Evolutionary conservation across 2,329 filamentous ascomycete genomes (phyloP), one percentile per base, ranked within the genome.

Genomic region (Ascocoryne sarcoides): DNA sequence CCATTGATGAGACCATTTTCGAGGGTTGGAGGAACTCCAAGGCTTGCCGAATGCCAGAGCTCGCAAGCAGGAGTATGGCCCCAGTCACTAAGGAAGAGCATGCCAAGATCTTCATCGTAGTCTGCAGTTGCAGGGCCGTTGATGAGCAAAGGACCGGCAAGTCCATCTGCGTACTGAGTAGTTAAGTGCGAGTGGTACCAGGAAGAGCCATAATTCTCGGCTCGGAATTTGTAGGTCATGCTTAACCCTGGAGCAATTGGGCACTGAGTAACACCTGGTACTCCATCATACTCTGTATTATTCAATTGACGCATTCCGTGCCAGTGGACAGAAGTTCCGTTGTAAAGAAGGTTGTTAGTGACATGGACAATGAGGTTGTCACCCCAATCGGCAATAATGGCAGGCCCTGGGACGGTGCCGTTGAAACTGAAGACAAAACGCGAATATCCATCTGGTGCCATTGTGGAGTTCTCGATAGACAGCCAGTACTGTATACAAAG

Each of bases 91-190:
- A 61, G 39, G 32, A 57, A 46, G 2, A 61, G 16, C 23, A 40
- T 28, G 20, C 59, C 58, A 14, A 57, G 40, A 40, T 62, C 59
- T 14, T 52, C 49, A 43, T 84, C 78, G 49, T 81, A 82, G 55
- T 78, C 66, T 59, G 7, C 70, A 66, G 3, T 75, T 63, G 53
- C 48, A 1, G 77, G 78, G 0, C 77, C 77, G 37, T 79, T 67
- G 51, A 82, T 76, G 21, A 80, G 60, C 16, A 84, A 70, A 2
- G 67, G 68, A 0, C 79, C 79, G 28, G 72, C 65, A 0, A 80
- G 60, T 1, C 79, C 79, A 39, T 80, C 67, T 40, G 63, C 62
- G 18, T 50, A 50, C 26, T 53, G 51, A 16, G 48, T 37, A 29
- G 37, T 48, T 39, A 52, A 52, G 35, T 59, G 55, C 19, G 51